Percentiles rank a stretch among this genome's conserved stretches.
Conservation (phyloP, 129 eudicot species). For the Chrysanthemum lavandulifolium region DNA sequence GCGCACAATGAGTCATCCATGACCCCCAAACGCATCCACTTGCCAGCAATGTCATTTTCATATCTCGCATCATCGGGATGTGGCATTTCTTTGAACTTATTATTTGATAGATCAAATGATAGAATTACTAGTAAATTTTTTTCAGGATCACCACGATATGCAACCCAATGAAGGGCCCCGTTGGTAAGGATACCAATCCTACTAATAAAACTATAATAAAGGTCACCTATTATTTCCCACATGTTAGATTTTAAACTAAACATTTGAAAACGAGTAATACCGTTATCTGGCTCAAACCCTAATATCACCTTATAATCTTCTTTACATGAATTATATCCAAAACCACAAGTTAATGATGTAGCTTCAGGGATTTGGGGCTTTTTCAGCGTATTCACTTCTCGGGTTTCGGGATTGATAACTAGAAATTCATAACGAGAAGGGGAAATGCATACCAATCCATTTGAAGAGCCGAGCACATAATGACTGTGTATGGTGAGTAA, state of each 20-base stretch:
- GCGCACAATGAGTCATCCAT: background rate
- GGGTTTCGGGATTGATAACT: constrained; percentile 2
- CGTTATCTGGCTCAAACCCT: background rate
- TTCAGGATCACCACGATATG: background rate
- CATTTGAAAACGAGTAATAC: background rate
- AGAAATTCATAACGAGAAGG: background rate
- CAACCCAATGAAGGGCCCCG: constrained; percentile 12
- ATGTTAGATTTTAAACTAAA: background rate
- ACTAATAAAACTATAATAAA: background rate
- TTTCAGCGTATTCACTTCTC: background rate
- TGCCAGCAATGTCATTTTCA: background rate
- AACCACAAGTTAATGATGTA: background rate
- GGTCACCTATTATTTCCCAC: background rate
- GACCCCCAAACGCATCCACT: background rate
- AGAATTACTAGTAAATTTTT: background rate
- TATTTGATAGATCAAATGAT: background rate
- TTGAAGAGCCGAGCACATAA: constrained; percentile 3
- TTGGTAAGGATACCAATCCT: background rate
- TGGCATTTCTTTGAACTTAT: background rate
- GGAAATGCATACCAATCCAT: constrained; percentile 5
- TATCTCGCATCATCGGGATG: background rate
- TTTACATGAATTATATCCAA: constrained; percentile 11
- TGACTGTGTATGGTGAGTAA: background rate
- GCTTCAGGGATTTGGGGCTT: background rate
- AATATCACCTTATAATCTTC: constrained; percentile 2